Conservation (phyloP, 352 stramenopile species). For the Globisporangium recalcitrans region DNA sequence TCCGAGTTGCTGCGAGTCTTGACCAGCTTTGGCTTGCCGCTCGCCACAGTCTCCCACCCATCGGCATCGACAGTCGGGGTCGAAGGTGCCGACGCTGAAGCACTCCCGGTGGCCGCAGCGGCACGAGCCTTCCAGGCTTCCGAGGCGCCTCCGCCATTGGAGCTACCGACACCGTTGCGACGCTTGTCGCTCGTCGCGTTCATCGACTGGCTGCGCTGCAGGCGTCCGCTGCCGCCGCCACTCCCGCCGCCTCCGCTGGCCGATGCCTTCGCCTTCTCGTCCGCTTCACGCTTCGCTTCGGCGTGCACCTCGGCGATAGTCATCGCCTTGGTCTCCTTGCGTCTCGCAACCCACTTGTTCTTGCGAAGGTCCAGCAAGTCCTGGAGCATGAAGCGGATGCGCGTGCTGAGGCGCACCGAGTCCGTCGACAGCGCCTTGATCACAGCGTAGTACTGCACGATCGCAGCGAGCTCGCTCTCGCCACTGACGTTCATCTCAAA, state of each 20-base stretch:
- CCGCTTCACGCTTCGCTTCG: constrained; percentile 61
- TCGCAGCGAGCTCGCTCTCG: constrained; percentile 46
- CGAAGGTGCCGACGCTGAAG: constrained; percentile 11
- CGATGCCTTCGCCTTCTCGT: constrained; percentile 58
- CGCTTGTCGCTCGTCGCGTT: constrained; percentile 41
- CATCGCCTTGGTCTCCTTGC: constrained; percentile 82
- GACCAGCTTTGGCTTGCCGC: constrained; percentile 44
- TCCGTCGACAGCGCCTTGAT: constrained; percentile 68
- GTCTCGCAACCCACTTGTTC: constrained; percentile 68
- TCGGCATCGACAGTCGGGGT: constrained; percentile 41
- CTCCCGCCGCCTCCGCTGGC: constrained; percentile 18
- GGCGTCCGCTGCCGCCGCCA: constrained; percentile 25
- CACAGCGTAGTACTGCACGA: constrained; percentile 63
- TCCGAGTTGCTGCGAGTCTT: constrained; percentile 66
- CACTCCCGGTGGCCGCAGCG: background rate
- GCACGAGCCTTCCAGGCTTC: constrained; percentile 61
- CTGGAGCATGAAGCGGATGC: constrained; percentile 82
- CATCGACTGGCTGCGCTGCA: constrained; percentile 66
- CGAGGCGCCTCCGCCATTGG: constrained; percentile 33
- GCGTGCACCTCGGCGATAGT: constrained; percentile 79
- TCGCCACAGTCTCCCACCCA: constrained; percentile 69
- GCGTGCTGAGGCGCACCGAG: constrained; percentile 62
- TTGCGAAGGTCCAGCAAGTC: constrained; percentile 72
- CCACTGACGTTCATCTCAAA: constrained; percentile 66
- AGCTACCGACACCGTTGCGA: constrained; percentile 16